These are phyloP conservation scores for Senecio squalidus DNA, from an alignment of 140 eudicot genomes.

Conservation along the genomic window DNA sequence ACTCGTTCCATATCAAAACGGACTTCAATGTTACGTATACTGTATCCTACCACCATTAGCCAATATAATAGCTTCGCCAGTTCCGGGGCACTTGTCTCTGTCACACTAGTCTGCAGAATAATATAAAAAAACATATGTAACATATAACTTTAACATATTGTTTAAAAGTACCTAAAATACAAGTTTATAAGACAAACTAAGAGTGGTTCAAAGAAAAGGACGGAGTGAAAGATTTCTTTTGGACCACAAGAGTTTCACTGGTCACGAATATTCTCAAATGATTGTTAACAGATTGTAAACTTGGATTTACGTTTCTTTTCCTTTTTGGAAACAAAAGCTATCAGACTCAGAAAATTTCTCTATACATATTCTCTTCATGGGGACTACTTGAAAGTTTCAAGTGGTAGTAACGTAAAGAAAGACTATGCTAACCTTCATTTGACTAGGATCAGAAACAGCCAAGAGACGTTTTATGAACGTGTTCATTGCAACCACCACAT, in stretches of 20 bases:
- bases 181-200: neutral
- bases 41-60: conserved; percentile 98
- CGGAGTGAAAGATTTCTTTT: neutral
- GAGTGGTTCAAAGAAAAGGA: neutral
- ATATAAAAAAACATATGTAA: neutral
- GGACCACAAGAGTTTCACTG: conserved; percentile 3
- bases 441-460: conserved; percentile 89
- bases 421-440: conserved; percentile 67
- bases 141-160: neutral
- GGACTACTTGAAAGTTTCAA: neutral
- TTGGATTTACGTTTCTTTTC: no score
- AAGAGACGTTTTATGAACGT: conserved; percentile 86
- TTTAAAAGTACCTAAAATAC: neutral
- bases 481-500: conserved; percentile 91
- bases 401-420: neutral
- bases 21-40: conserved; percentile 91
- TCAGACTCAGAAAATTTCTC: neutral
- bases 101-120: conserved; percentile 59
- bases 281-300: no score
- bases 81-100: conserved; percentile 92
- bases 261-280: no score
- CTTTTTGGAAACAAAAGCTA: neutral
- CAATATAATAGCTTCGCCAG: conserved; percentile 83
- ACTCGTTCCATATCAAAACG: conserved; percentile 96
- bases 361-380: neutral